These are phyloP conservation scores for Alternaria panax DNA, from an alignment of 2,329 filamentous ascomycete species.

Conservation along the genomic window DNA sequence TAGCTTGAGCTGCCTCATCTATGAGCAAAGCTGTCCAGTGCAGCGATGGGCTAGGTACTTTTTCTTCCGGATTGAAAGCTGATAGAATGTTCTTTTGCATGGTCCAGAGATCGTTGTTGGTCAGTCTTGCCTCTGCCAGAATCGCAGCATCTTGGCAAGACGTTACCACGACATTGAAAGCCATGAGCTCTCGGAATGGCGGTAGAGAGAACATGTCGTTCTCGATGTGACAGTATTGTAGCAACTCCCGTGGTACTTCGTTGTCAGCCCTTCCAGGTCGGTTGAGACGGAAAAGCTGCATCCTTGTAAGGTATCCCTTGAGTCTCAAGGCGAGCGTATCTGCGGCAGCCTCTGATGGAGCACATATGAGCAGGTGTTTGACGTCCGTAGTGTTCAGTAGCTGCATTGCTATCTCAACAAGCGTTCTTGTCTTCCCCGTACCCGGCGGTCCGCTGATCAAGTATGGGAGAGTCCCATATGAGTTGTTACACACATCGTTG, in stretches of 20 bases:
- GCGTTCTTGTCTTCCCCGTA: slow-evolving; percentile 62
- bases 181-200: slow-evolving; percentile 49
- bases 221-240: slow-evolving; percentile 51
- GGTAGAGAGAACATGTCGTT: slow-evolving; percentile 54
- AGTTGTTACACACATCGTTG: slow-evolving; percentile 49
- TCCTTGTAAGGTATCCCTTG: slow-evolving; percentile 44
- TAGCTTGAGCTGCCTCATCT: slow-evolving; percentile 58
- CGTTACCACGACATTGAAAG: slow-evolving; percentile 54
- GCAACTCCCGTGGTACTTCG: slow-evolving; percentile 52
- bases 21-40: slow-evolving; percentile 56
- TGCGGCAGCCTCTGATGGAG: slow-evolving; percentile 57
- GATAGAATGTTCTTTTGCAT: slow-evolving; percentile 45
- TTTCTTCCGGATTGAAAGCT: slow-evolving; percentile 40
- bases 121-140: slow-evolving; percentile 52
- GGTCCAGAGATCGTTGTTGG: slow-evolving; percentile 52
- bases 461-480: slow-evolving; percentile 57
- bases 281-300: slow-evolving; percentile 55
- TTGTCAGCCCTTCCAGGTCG: slow-evolving; percentile 50
- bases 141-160: slow-evolving; percentile 54
- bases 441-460: slow-evolving; percentile 60
- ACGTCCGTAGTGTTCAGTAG: slow-evolving; percentile 31
- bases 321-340: slow-evolving; percentile 54
- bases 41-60: slow-evolving; percentile 20
- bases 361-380: slow-evolving; percentile 53
- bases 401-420: slow-evolving; percentile 55